Conservation (phyloP, 1,139 yeast species). For the Wickerhamomyces sp. region DNA sequence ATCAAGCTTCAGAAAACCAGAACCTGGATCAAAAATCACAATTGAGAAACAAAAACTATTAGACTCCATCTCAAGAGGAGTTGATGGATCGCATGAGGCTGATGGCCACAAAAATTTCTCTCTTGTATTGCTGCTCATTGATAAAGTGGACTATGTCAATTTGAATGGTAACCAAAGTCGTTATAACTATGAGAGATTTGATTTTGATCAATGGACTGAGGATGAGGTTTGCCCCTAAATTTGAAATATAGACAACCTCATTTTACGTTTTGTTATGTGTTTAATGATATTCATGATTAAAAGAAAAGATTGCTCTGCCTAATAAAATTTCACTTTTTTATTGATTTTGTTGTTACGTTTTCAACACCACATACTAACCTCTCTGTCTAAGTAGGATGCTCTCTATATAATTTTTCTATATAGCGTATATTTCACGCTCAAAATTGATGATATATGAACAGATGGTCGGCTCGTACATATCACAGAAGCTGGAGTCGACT, state of each 20-base stretch:
- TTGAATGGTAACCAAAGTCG: constrained; percentile 48
- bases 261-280: constrained; percentile 1
- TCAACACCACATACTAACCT: no score
- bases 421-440: no score
- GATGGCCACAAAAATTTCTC: constrained; percentile 68
- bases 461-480: no score
- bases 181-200: constrained; percentile 48
- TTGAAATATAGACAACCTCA: background rate
- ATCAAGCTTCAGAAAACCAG: constrained; percentile 62
- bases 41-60: constrained; percentile 51
- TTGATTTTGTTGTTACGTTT: no score
- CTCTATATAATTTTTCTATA: no score
- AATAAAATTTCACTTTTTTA: no score
- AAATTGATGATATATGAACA: no score
- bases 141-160: constrained; percentile 68
- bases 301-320: no score
- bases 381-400: no score
- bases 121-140: constrained; percentile 64
- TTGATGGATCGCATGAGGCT: constrained; percentile 72
- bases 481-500: no score
- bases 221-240: constrained; percentile 68
- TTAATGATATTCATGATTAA: constrained; percentile 2
- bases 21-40: constrained; percentile 56
- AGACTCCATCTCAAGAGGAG: constrained; percentile 76
- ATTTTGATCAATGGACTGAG: constrained; percentile 67